Conservation (phyloP, 1,139 yeast genomes). For the Taphrina wiesneri region DNA sequence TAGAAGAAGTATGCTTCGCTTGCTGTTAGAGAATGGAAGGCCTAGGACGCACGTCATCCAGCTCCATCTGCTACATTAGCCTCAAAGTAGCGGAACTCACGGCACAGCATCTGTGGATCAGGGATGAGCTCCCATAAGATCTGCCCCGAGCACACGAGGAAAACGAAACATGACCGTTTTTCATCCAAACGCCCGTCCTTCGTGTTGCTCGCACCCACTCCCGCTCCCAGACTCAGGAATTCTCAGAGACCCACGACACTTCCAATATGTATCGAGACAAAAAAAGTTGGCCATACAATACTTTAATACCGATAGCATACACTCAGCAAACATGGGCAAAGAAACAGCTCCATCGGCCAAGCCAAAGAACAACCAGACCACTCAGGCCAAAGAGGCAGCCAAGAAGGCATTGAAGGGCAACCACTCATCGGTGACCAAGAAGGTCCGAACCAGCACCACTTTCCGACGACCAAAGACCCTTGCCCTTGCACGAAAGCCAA, state of each 20-base stretch:
- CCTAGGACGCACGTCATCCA: neutral
- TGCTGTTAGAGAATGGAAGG: neutral
- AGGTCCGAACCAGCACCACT: constrained; percentile 92
- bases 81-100: neutral
- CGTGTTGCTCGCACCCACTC: neutral
- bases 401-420: constrained; percentile 99
- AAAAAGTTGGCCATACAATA: neutral
- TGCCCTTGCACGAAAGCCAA: constrained; percentile 89
- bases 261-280: neutral
- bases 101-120: neutral
- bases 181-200: neutral
- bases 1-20: neutral
- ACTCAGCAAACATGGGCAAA: constrained; percentile 23
- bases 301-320: neutral
- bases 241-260: neutral
- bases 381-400: constrained; percentile 92
- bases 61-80: neutral
- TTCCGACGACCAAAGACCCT: constrained; percentile 98
- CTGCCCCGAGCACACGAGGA: neutral
- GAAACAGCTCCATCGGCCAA: constrained; percentile 19
- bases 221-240: neutral
- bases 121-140: neutral
- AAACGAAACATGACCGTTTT: constrained; percentile 4
- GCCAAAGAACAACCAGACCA: constrained; percentile 29
- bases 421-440: constrained; percentile 83